Conservation (phyloP, 768 basidiomycete genomes). For the Lyophyllum decastes region DNA sequence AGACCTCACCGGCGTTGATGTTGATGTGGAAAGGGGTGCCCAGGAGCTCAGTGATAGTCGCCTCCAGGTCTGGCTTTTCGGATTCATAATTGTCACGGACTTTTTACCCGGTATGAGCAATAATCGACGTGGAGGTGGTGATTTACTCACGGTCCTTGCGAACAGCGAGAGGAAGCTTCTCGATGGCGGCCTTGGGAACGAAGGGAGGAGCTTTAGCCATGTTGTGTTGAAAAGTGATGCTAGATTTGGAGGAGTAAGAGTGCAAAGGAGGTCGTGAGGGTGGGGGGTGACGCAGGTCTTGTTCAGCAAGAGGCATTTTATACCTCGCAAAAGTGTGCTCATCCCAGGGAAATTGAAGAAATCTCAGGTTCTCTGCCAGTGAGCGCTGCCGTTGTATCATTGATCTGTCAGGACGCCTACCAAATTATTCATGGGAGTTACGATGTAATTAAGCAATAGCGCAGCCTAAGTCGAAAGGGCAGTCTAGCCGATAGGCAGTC, state of each 20-base stretch:
- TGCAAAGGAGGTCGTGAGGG: background rate
- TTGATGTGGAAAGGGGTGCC: slow-evolving; percentile 32
- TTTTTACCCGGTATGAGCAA: slow-evolving; percentile 10
- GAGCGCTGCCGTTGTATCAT: background rate
- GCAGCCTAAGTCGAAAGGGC: background rate
- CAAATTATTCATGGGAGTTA: background rate
- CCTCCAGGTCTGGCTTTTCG: slow-evolving; percentile 34
- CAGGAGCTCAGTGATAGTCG: slow-evolving; percentile 27
- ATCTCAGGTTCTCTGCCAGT: background rate
- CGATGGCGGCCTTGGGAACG: slow-evolving; percentile 19
- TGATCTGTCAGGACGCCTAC: slow-evolving; percentile 2
- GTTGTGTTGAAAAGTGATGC: background rate
- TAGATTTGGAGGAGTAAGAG: background rate
- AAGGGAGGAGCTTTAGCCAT: slow-evolving; percentile 18
- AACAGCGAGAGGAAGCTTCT: slow-evolving; percentile 23
- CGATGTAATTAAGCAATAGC: background rate
- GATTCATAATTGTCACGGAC: slow-evolving; percentile 41
- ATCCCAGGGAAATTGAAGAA: background rate
- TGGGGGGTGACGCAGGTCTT: background rate
- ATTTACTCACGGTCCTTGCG: slow-evolving; percentile 22
- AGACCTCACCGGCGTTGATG: slow-evolving; percentile 35
- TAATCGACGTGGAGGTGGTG: background rate
- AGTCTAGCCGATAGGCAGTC: background rate
- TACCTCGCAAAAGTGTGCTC: background rate
- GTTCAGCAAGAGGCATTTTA: background rate